These are phyloP conservation scores for Filosporella fistucella DNA, from an alignment of 495 filamentous ascomycete genomes.

Conservation along the genomic window DNA sequence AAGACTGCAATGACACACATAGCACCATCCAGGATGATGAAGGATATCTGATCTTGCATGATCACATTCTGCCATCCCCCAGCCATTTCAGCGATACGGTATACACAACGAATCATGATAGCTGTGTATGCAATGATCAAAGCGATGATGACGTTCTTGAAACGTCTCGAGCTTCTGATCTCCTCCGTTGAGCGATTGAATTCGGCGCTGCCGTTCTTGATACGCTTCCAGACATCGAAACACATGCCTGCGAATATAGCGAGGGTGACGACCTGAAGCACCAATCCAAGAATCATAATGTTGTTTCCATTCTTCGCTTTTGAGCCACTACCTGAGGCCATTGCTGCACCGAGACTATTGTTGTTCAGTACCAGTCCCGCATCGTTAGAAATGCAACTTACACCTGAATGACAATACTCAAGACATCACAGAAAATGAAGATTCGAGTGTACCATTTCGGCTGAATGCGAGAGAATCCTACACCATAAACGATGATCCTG, in stretches of 20 bases:
- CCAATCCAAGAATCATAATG: neutral
- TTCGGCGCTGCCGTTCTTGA: constrained; percentile 20
- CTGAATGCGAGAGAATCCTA: constrained; percentile 52
- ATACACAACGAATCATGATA: constrained; percentile 14
- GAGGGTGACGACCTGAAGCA: constrained; percentile 42
- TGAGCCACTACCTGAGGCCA: neutral
- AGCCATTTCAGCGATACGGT: constrained; percentile 16
- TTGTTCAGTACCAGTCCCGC: neutral
- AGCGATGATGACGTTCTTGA: constrained; percentile 39
- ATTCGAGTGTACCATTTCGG: constrained; percentile 44
- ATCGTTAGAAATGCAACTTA: neutral
- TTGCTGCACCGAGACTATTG: constrained; percentile 1
- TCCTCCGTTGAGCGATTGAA: constrained; percentile 25
- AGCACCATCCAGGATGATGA: constrained; percentile 42
- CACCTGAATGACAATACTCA: neutral
- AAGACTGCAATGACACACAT: constrained; percentile 9
- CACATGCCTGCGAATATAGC: constrained; percentile 47
- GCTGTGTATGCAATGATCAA: constrained; percentile 2
- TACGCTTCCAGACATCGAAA: constrained; percentile 43
- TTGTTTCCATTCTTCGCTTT: neutral
- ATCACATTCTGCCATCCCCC: constrained; percentile 10
- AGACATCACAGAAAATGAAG: constrained; percentile 44
- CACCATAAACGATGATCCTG: constrained; percentile 47
- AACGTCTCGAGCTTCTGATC: constrained; percentile 33
- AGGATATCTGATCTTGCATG: constrained; percentile 47